Conservation (phyloP, 1,139 yeast genomes). For the Pichia sorboxylosa region DNA sequence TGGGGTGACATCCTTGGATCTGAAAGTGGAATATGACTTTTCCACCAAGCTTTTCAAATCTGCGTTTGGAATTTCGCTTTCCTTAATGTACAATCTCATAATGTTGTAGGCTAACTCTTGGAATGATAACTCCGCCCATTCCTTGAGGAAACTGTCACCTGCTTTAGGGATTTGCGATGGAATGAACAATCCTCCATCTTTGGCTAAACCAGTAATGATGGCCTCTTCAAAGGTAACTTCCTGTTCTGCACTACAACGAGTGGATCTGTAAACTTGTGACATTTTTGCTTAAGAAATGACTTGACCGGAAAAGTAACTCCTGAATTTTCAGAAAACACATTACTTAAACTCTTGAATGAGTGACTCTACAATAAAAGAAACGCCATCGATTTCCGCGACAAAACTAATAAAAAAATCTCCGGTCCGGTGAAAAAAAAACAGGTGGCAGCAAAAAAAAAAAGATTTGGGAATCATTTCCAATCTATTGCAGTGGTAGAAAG, state of each 20-base stretch:
- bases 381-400: too few species aligned
- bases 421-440: too few species aligned
- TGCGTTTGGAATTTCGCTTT: constrained; percentile 54
- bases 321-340: too few species aligned
- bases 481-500: too few species aligned
- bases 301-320: too few species aligned
- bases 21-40: constrained; percentile 80
- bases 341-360: too few species aligned
- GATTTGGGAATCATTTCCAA: too few species aligned
- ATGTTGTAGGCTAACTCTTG: constrained; percentile 80
- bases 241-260: constrained; percentile 54
- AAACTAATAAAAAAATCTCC: too few species aligned
- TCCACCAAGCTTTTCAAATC: constrained; percentile 55
- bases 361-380: too few species aligned
- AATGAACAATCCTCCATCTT: constrained; percentile 90
- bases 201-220: constrained; percentile 86
- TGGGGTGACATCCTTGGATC: constrained; percentile 81
- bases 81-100: constrained; percentile 64
- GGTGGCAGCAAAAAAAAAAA: too few species aligned
- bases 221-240: constrained; percentile 78
- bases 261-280: constrained; percentile 68
- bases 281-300: constrained; percentile 3
- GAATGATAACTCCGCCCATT: constrained; percentile 69
- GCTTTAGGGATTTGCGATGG: constrained; percentile 74
- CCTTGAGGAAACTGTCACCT: constrained; percentile 44